Evolutionary conservation across 176 grass and related monocot species (phyloP), one percentile per base, ranked within the genome.

Genomic region (Tillandsia fasciculata): DNA sequence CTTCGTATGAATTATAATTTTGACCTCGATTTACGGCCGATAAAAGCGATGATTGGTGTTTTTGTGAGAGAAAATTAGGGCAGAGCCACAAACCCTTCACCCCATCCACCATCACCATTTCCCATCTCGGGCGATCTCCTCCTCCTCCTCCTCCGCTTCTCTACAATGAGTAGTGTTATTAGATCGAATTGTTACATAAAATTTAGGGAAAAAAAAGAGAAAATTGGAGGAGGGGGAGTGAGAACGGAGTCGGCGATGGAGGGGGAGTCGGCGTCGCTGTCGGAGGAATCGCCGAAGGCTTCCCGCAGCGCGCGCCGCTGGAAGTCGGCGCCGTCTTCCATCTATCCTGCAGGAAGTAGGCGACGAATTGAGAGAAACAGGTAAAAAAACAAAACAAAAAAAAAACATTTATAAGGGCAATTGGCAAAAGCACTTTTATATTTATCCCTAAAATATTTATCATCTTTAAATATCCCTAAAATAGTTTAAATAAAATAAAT

Each of bases 11-110:
- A 53, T 53, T 9, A 2, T 2, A n/a, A 26, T 4, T 27, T 67
- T 80, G 11, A 85, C 89, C 89, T 76, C 54, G 66, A 13, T 76
- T 74, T 27, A 85, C 83, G 2, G 79, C 84, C 1, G 56, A 49
- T 26, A 91, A 82, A 49, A 91, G 79, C 9, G 65, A 64, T 11
- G 63, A 79, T 65, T 87, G 89, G 64, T 85, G 65, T 22, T 68
- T 72, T 51, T 49, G 50, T 22, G 64, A 69, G 66, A 91, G 85
- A 70, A 91, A 87, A 49, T 51, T 12, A 2, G 66, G 12, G 85
- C 89, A 87, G 49, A 82, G 70, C 89, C 82, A 91, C 65, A 91
- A 26, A 17, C 84, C 84, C 58, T 67, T 79, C 8, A 87, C 47
- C 17, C 26, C 79, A 57, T 58, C 26, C 66, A 83, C 79, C 8